Evolutionary conservation across 768 basidiomycete genomes (phyloP), one percentile per base, ranked within the genome.

Genomic region (Dentipellis sp.): DNA sequence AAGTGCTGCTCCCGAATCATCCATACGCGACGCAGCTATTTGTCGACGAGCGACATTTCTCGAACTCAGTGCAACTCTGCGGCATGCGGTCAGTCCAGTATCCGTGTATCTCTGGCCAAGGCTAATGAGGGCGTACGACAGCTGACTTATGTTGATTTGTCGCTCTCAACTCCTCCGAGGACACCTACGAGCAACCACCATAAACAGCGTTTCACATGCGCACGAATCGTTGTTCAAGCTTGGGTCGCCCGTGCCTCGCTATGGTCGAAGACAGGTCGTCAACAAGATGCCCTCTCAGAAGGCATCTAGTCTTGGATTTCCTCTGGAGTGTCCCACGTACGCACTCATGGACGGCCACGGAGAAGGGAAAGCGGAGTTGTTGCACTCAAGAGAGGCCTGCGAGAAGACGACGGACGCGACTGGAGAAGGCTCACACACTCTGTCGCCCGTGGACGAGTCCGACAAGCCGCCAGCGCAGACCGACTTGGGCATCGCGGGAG

Each of bases 101-200:
- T 22, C 35, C 58, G 47, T 34, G 23, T 58, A 45, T 53, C 35
- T 54, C 47, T 56, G 21, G 14, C 29, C 34, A 49, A 37, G 22
- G 54, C 10, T 58, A 59, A 50, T 62, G 64, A 56, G 63, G 29
- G 49, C 62, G n/a, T 50, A 36, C 29, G 29, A 29, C 59, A 81
- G 84, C 72, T 86, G 76, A 86, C 82, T 79, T 83, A 86, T 86
- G 84, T 84, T 77, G 73, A 75, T 81, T 80, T 83, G 84, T 77
- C 83, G 81, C 72, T 77, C 72, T 72, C 70, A 76, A 70, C 68
- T 78, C 65, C 71, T 73, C 62, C 74, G 74, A 78, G 72, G 73
- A 69, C 71, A 74, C 69, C 66, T 72, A 63, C 66, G 65, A 55
- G 71, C 67, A 62, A 56, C 17, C n/a, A 39, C 29, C 47, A 36